phyloP scores from a whole-genome alignment of 1,284 basidiomycete species.

The Fomitiporia mediterranea region DNA sequence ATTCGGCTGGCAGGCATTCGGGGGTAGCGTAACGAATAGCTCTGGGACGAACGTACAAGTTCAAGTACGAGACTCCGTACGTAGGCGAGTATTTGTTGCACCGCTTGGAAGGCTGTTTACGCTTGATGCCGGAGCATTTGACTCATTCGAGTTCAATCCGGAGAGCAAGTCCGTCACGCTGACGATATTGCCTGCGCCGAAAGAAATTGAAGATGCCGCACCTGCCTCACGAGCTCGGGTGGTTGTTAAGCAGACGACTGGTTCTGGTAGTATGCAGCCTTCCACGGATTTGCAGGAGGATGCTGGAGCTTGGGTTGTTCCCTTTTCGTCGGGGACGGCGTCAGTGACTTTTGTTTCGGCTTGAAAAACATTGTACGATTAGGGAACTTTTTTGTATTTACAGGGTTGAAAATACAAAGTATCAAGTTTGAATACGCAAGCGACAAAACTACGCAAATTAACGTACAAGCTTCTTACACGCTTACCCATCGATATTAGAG shows the following conservation, averaged over 20 bases:
- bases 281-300: constrained; percentile 35
- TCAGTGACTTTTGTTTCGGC: constrained; percentile 24
- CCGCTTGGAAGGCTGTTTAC: constrained; percentile 43
- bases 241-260: constrained; percentile 40
- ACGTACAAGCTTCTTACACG: too few relatives aligned
- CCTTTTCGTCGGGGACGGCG: constrained; percentile 32
- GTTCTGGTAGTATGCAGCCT: constrained; percentile 39
- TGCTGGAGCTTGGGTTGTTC: constrained; percentile 47
- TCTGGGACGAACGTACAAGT: constrained; percentile 38
- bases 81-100: constrained; percentile 49
- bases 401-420: too few relatives aligned
- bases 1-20: constrained; percentile 62
- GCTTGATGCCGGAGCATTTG: constrained; percentile 55
- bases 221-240: constrained; percentile 44
- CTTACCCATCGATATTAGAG: too few relatives aligned
- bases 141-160: constrained; percentile 40
- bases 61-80: constrained; percentile 43
- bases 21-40: constrained; percentile 42
- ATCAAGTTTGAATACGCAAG: too few relatives aligned
- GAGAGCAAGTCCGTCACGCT: constrained; percentile 35
- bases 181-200: constrained; percentile 37
- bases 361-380: background rate
- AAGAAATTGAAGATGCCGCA: constrained; percentile 39
- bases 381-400: too few relatives aligned
- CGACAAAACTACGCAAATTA: too few relatives aligned